Conservation (phyloP, 1,284 basidiomycete species). For the Porogramme epimiltina region DNA sequence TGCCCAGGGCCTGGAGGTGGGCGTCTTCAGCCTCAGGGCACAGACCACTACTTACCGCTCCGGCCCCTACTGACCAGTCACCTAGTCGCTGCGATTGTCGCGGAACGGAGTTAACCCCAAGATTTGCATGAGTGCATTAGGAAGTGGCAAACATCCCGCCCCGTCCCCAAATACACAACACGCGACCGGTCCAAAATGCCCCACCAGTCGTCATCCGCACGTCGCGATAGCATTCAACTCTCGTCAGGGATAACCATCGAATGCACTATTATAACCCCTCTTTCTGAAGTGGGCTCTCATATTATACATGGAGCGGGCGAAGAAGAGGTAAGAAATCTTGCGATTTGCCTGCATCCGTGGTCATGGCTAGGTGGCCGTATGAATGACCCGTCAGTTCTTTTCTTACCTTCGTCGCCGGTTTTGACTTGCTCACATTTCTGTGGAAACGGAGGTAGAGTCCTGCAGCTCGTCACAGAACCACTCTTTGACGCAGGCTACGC, state of each 20-base stretch:
- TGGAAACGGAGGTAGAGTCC: constrained; percentile 30
- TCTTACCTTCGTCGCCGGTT: not conserved
- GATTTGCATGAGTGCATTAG: too few species aligned
- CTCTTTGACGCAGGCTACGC: constrained; percentile 51
- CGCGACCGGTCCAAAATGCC: too few species aligned
- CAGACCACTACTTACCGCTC: too few species aligned
- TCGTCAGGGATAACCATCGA: constrained; percentile 16
- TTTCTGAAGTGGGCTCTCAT: not conserved
- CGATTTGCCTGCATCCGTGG: constrained; percentile 77
- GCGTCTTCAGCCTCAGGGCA: too few species aligned
- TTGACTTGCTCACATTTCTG: not conserved
- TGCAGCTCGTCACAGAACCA: constrained; percentile 30
- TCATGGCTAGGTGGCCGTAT: constrained; percentile 75
- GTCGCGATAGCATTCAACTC: constrained; percentile 6
- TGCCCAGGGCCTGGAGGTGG: too few species aligned
- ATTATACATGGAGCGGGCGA: not conserved
- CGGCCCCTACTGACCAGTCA: too few species aligned
- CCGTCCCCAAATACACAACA: too few species aligned
- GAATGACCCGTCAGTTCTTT: constrained; percentile 65
- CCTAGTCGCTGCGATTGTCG: too few species aligned
- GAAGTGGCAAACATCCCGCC: too few species aligned
- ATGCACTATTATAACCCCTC: constrained; percentile 4
- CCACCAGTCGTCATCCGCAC: too few species aligned
- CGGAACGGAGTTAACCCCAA: too few species aligned
- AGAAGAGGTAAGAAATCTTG: constrained; percentile 41